Percentiles rank a stretch among this genome's conserved stretches.
phyloP scores from a whole-genome alignment of 495 filamentous ascomycete species.

The Aspergillus sclerotioniger region DNA sequence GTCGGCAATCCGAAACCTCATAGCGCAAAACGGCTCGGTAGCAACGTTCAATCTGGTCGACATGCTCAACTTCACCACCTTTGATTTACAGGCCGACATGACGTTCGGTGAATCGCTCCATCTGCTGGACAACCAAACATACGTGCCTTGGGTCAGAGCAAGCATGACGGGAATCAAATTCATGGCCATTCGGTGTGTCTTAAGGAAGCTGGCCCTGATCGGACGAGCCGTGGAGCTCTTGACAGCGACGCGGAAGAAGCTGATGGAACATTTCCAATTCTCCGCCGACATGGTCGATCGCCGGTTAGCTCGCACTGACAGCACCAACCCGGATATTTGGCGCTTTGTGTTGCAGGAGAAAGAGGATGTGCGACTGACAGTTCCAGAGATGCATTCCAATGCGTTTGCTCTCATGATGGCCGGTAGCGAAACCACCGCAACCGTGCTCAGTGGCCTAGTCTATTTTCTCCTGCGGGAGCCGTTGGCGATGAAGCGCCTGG shows the following conservation, averaged over 20 bases:
- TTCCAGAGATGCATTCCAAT: conserved; percentile 5
- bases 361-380: background rate
- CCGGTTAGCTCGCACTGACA: background rate
- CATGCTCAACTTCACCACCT: background rate
- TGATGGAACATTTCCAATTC: background rate
- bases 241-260: background rate
- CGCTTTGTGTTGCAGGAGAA: background rate
- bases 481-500: conserved; percentile 32
- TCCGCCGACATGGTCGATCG: background rate
- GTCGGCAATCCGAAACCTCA: background rate
- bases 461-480: conserved; percentile 49
- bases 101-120: background rate
- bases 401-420: conserved; percentile 27
- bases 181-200: background rate
- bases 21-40: background rate
- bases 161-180: background rate
- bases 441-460: conserved; percentile 45
- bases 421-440: conserved; percentile 61
- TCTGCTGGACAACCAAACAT: background rate
- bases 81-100: background rate
- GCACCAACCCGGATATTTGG: background rate
- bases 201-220: background rate
- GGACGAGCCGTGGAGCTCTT: background rate
- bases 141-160: background rate
- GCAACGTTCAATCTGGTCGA: background rate